phyloP scores from a whole-genome alignment of 352 stramenopile species.

The Pythium phragmiticola region DNA sequence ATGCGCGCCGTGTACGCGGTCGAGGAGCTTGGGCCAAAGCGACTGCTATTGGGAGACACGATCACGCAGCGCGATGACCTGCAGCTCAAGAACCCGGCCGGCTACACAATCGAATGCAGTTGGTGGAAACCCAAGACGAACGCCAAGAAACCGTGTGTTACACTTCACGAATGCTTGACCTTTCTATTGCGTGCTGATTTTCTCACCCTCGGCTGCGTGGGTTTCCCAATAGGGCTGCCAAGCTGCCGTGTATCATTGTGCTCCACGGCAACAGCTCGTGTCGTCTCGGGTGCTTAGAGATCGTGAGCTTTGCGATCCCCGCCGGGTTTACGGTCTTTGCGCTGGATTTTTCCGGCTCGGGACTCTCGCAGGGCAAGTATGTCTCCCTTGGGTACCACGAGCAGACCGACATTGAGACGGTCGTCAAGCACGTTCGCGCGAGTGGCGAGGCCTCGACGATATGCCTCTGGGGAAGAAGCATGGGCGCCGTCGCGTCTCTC shows the following conservation, averaged over 20 bases:
- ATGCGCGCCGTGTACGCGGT: conserved; percentile 57
- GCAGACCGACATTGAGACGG: conserved; percentile 66
- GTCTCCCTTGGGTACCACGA: conserved; percentile 83
- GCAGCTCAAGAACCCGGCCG: conserved; percentile 70
- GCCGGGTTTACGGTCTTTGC: conserved; percentile 84
- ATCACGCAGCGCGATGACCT: conserved; percentile 69
- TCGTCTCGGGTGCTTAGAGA: conserved; percentile 66
- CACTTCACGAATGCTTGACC: background rate
- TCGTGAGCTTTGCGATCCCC: conserved; percentile 71
- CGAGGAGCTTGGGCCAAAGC: conserved; percentile 65
- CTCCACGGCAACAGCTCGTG: conserved; percentile 86
- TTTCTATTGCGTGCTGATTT: background rate
- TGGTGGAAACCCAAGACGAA: conserved; percentile 72
- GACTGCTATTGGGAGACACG: conserved; percentile 50
- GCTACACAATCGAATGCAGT: conserved; percentile 80
- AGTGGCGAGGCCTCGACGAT: conserved; percentile 55
- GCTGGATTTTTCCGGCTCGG: conserved; percentile 76
- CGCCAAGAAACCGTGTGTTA: conserved; percentile 29
- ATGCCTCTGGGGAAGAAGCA: conserved; percentile 75
- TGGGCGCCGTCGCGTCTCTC: conserved; percentile 74
- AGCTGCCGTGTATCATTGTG: conserved; percentile 75
- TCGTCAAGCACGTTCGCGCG: conserved; percentile 62
- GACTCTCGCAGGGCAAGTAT: conserved; percentile 76
- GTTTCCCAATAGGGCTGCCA: conserved; percentile 24
- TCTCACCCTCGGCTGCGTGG: background rate